Conservation (phyloP, 2,329 filamentous ascomycete species). For the Macrophomina phaseolina region DNA sequence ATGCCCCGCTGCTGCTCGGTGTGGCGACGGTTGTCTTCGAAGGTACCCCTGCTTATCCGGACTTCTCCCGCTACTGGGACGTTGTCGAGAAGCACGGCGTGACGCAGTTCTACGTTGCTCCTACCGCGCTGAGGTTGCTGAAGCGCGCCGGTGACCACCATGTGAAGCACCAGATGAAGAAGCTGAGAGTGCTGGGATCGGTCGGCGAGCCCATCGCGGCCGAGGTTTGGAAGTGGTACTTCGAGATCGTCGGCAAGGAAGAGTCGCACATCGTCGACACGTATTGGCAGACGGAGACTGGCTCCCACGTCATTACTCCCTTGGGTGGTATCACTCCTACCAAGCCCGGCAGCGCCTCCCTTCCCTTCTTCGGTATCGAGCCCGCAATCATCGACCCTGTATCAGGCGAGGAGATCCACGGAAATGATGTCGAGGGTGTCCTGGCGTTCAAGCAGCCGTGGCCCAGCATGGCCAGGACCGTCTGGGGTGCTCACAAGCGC, state of each 20-base stretch:
- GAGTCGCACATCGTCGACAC: slow-evolving; percentile 94
- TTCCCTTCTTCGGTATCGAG: slow-evolving; percentile 98
- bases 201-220: slow-evolving; percentile 97
- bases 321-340: slow-evolving; percentile 92
- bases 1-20: slow-evolving; percentile 90
- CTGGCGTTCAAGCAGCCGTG: slow-evolving; percentile 96
- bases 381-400: slow-evolving; percentile 97
- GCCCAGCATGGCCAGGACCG: slow-evolving; percentile 98
- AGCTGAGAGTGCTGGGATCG: slow-evolving; percentile 87
- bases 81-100: slow-evolving; percentile 94
- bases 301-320: slow-evolving; percentile 93
- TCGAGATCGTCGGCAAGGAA: slow-evolving; percentile 90
- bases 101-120: slow-evolving; percentile 98
- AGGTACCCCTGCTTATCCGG: slow-evolving; percentile 94
- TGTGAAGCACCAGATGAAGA: slow-evolving; percentile 87
- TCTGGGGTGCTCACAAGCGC: slow-evolving; percentile 96
- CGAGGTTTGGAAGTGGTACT: slow-evolving; percentile 99
- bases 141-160: slow-evolving; percentile 96
- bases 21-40: slow-evolving; percentile 96
- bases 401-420: slow-evolving; percentile 88
- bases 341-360: slow-evolving; percentile 92
- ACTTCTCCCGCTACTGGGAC: slow-evolving; percentile 99
- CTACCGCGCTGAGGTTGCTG: slow-evolving; percentile 87
- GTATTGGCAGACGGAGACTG: slow-evolving; percentile 99
- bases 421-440: slow-evolving; percentile 97